Base-by-base conservation (phyloP, 2,329 filamentous ascomycete genomes). In the Fusarium phyllophilum region DNA sequence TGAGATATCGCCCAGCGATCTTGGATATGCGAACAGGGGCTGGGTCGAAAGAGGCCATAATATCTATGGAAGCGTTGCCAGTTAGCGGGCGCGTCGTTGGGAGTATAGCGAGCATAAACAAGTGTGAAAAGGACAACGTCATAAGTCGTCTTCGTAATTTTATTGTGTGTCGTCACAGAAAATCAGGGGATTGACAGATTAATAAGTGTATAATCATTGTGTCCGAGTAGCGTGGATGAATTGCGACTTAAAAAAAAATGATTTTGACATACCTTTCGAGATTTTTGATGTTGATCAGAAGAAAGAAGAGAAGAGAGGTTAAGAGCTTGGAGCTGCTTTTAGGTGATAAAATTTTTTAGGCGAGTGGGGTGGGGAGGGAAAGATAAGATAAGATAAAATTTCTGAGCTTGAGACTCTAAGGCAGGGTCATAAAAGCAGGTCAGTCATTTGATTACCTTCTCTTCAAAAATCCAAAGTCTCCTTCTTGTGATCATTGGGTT, bases 1-100 rank as follows among this genome's bases (percentile, higher is more conserved):
- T 87, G 69, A 98, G 90, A 85, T 96, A 98, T 74, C 93, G 92
- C 76, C 92, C 91, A 52, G 91, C 91, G 69, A 97, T 90, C 80
- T 89, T 88, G 75, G 94, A 96, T 79, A 98, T 96, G 70, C 94
- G 91, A 72, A 97, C 89, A 17, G 89, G 90, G 34, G 58, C 61
- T 9, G 67, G 39, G 24, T 72, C 72, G 42, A 67, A 42, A 34
- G 71, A 39, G 48, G 72, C 54, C 78, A 80, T 79, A 33, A 41
- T 65, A 75, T 68, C 72, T 74, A 31, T 51, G 10, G 26, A 55
- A 46, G 69, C 62, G 65, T 66, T 39, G 44, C 58, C 44, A 51
- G 63, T 78, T 76, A 78, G 77, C 70, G 38, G 45, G 68, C 18
- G 61, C 61, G 72, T 62, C 18, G 44, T 63, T 57, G 22, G 29